These are phyloP conservation scores for Taphrina wiesneri DNA, from an alignment of 1,139 yeast genomes.

Conservation along the genomic window DNA sequence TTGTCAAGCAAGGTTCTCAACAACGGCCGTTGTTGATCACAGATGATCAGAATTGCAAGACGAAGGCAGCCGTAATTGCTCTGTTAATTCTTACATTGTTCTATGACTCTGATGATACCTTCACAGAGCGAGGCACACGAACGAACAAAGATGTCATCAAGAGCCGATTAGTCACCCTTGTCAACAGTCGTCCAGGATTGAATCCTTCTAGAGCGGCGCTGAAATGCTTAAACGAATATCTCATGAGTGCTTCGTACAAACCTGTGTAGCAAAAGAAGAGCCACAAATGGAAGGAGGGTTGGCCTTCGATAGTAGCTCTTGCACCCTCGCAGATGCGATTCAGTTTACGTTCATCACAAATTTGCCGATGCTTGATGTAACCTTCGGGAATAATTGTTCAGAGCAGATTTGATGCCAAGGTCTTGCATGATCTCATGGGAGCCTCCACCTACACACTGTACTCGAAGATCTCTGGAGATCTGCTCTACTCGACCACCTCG, in stretches of 20 bases:
- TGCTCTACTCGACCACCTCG: slow-evolving; percentile 52
- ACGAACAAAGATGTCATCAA: slow-evolving; percentile 52
- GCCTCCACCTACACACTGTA: slow-evolving; percentile 52
- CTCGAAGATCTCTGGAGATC: slow-evolving; percentile 51
- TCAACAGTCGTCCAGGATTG: slow-evolving; percentile 50
- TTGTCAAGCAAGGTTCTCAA: not conserved
- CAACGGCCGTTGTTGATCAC: slow-evolving; percentile 44
- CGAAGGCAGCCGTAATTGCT: slow-evolving; percentile 53
- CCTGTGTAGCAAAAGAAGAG: not conserved
- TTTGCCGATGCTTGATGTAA: not conserved
- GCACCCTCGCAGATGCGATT: no score
- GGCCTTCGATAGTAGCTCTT: no score
- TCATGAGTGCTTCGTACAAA: slow-evolving; percentile 46
- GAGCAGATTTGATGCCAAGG: slow-evolving; percentile 43
- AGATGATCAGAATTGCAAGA: slow-evolving; percentile 64
- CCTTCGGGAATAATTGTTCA: not conserved
- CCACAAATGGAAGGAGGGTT: no score
- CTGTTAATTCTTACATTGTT: slow-evolving; percentile 55
- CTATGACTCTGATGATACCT: slow-evolving; percentile 52
- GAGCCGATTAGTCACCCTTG: slow-evolving; percentile 57
- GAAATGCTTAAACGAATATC: slow-evolving; percentile 58
- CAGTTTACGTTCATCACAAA: no score
- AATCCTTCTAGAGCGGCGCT: slow-evolving; percentile 79
- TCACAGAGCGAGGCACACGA: slow-evolving; percentile 37
- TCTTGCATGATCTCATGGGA: slow-evolving; percentile 53